phyloP scores from a whole-genome alignment of 805 yeast genomes.

The Scheffersomyces spartinae region DNA sequence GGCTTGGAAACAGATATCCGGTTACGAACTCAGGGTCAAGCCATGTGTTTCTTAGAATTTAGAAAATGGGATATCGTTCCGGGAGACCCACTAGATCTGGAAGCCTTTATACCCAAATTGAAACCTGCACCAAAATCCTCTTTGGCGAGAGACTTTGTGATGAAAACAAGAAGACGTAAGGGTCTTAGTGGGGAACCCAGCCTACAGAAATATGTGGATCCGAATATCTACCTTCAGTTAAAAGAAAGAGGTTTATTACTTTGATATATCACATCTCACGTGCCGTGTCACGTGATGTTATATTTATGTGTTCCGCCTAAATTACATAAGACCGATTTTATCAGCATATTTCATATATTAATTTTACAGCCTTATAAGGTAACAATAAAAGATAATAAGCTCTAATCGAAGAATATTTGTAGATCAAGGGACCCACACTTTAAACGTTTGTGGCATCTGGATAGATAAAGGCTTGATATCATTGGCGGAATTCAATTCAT shows the following conservation, averaged over 20 bases:
- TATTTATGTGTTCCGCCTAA: too few relatives aligned
- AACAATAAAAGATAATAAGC: not conserved
- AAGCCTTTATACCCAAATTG: slow-evolving; percentile 51
- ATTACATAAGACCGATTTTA: slow-evolving; percentile 1
- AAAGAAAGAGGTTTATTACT: not conserved
- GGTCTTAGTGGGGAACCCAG: slow-evolving; percentile 58
- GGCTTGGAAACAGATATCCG: slow-evolving; percentile 86
- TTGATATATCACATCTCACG: too few relatives aligned
- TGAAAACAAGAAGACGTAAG: slow-evolving; percentile 82
- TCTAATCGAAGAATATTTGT: slow-evolving; percentile 1
- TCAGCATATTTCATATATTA: slow-evolving; percentile 1
- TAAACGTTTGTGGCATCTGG: slow-evolving; percentile 29
- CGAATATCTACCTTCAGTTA: not conserved
- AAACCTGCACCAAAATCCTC: slow-evolving; percentile 62
- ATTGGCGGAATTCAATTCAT: not conserved
- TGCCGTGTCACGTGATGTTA: too few relatives aligned
- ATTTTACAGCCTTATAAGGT: slow-evolving; percentile 1
- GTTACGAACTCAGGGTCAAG: slow-evolving; percentile 66
- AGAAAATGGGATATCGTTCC: slow-evolving; percentile 71
- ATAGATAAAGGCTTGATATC: slow-evolving; percentile 25
- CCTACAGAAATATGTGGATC: slow-evolving; percentile 17
- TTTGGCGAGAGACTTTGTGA: slow-evolving; percentile 77
- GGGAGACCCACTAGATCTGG: slow-evolving; percentile 79
- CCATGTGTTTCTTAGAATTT: slow-evolving; percentile 56
- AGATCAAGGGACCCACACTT: slow-evolving; percentile 30